Percentiles rank a stretch among this genome's conserved stretches.
phyloP scores from a whole-genome alignment of 1,284 basidiomycete species.

The Testicularia cyperi region DNA sequence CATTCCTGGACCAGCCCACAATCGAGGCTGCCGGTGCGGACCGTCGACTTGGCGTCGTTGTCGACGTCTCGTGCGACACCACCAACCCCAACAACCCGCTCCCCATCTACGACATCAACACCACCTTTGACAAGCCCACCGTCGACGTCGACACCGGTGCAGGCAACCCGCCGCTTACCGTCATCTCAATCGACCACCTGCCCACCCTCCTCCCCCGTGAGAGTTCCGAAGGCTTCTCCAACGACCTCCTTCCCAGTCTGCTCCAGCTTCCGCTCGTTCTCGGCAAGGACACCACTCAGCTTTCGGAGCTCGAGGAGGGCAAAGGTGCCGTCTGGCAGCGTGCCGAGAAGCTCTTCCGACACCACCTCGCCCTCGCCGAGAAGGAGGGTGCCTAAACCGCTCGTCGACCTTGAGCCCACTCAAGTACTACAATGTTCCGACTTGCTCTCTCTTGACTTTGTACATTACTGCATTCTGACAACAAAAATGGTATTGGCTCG shows the following conservation, averaged over 20 bases:
- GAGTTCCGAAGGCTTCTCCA: slow-evolving; percentile 92
- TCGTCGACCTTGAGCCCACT: too few species aligned
- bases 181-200: slow-evolving; percentile 96
- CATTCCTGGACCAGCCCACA: slow-evolving; percentile 78
- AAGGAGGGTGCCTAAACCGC: slow-evolving; percentile 21
- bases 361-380: slow-evolving; percentile 66
- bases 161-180: slow-evolving; percentile 66
- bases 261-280: slow-evolving; percentile 52
- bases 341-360: slow-evolving; percentile 80
- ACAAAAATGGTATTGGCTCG: too few species aligned
- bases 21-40: slow-evolving; percentile 72
- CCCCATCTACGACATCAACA: slow-evolving; percentile 93
- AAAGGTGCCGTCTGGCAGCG: slow-evolving; percentile 75
- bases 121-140: slow-evolving; percentile 90
- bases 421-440: too few species aligned
- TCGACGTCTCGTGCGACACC: slow-evolving; percentile 98
- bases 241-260: slow-evolving; percentile 79
- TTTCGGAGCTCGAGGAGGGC: slow-evolving; percentile 41
- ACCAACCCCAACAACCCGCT: slow-evolving; percentile 99
- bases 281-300: slow-evolving; percentile 37
- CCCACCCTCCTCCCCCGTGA: slow-evolving; percentile 94
- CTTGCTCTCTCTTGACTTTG: too few species aligned
- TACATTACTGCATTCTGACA: too few species aligned
- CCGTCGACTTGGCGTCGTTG: slow-evolving; percentile 78
- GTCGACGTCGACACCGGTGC: slow-evolving; percentile 68